These are phyloP conservation scores for Suhomyces pyralidae DNA, from an alignment of 805 yeast species.

Conservation along the genomic window DNA sequence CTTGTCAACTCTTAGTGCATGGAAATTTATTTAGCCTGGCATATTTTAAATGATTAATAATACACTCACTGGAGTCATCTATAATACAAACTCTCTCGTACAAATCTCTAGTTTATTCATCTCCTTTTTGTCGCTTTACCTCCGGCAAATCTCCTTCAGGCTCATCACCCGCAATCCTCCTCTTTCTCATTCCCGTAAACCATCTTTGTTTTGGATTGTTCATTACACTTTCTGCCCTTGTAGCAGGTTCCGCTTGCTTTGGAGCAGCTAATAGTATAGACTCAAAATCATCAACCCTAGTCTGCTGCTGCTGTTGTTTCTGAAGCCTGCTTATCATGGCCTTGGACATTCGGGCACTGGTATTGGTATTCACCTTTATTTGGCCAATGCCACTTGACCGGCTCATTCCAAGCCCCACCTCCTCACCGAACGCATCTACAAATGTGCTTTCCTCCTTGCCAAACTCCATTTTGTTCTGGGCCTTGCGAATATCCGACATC, in stretches of 20 bases:
- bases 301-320: slow-evolving; percentile 6
- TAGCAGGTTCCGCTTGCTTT: not conserved
- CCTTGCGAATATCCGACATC: slow-evolving; percentile 74
- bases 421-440: slow-evolving; percentile 71
- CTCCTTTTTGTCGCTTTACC: not conserved
- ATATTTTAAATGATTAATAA: too few species aligned
- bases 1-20: too few species aligned
- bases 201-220: slow-evolving; percentile 10
- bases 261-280: slow-evolving; percentile 11
- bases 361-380: slow-evolving; percentile 41
- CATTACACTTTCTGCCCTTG: not conserved
- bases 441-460: slow-evolving; percentile 68
- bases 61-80: too few species aligned
- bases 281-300: slow-evolving; percentile 12
- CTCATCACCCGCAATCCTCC: slow-evolving; percentile 2
- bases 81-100: too few species aligned
- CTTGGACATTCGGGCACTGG: slow-evolving; percentile 60
- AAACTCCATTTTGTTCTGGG: slow-evolving; percentile 82
- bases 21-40: too few species aligned
- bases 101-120: not conserved
- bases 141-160: not conserved
- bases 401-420: slow-evolving; percentile 78
- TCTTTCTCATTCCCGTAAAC: slow-evolving; percentile 21
- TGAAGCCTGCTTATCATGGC: slow-evolving; percentile 51
- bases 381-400: slow-evolving; percentile 23